Evolutionary conservation across 2,329 filamentous ascomycete species (phyloP).

Genomic region (Leptographium galeiforme): DNA sequence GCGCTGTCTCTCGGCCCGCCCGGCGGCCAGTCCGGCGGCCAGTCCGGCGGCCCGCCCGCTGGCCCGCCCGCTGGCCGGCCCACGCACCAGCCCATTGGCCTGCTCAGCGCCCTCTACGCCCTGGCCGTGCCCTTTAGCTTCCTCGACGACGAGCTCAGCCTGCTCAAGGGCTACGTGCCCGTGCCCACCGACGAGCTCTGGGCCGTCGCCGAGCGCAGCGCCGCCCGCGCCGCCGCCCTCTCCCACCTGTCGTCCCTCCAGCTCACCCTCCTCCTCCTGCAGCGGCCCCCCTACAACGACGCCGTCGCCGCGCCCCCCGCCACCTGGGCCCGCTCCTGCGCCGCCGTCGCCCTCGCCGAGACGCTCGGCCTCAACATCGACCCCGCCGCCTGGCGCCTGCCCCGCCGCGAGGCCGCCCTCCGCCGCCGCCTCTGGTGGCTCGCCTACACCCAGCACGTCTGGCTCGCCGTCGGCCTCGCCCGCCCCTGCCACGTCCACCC

Average conservation of each 20-base stretch:
- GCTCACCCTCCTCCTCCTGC: conserved; percentile 13
- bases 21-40: neutral
- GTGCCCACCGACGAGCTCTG: conserved; percentile 15
- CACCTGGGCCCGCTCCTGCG: conserved; percentile 14
- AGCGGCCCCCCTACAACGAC: conserved; percentile 13
- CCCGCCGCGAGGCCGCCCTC: conserved; percentile 12
- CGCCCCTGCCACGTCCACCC: conserved; percentile 13
- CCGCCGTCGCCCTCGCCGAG: conserved; percentile 13
- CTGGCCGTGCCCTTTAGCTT: conserved; percentile 15
- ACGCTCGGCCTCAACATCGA: conserved; percentile 14
- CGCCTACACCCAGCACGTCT: conserved; percentile 12
- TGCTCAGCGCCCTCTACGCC: conserved; percentile 14
- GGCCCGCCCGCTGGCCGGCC: too few relatives aligned
- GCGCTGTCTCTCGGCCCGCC: too few relatives aligned
- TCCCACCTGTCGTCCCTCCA: conserved; percentile 13
- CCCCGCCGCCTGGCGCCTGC: conserved; percentile 12
- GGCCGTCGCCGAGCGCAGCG: conserved; percentile 14
- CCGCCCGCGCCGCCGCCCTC: conserved; percentile 10
- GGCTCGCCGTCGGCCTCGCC: conserved; percentile 11
- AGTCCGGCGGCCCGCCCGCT: conserved; percentile 3
- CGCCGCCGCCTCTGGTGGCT: conserved; percentile 16
- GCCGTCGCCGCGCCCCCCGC: conserved; percentile 12
- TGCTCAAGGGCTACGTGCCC: conserved; percentile 13
- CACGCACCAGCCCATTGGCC: conserved; percentile 12
- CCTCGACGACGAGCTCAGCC: conserved; percentile 15